Percentiles rank a stretch among this genome's conserved stretches.
Conservation (phyloP, 306 rosid species). For the Amphicarpaea edgeworthii region DNA sequence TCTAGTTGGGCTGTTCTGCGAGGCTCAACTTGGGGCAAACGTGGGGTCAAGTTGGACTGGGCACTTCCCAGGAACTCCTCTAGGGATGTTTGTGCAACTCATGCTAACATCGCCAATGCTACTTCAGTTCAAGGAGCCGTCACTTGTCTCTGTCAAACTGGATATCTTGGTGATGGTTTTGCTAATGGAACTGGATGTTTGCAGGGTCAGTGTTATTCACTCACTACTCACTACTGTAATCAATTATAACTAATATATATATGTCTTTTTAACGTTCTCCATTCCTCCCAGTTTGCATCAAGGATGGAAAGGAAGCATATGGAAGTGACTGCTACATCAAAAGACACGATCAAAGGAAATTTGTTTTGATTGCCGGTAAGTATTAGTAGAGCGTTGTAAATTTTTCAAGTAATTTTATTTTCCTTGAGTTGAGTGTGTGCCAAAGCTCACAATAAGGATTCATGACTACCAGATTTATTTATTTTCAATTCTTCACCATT, state of each 20-base stretch:
- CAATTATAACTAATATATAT: too few relatives aligned
- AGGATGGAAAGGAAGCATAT: conserved; percentile 66
- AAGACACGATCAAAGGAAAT: conserved; percentile 61
- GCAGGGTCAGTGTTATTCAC: conserved; percentile 77
- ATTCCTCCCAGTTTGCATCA: conserved; percentile 73
- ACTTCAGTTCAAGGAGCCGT: conserved; percentile 65
- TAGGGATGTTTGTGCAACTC: conserved; percentile 57
- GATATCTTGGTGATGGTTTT: conserved; percentile 84
- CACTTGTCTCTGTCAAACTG: conserved; percentile 78
- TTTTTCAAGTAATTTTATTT: conserved; percentile 2
- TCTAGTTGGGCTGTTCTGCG: conserved; percentile 83
- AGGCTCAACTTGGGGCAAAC: conserved; percentile 69
- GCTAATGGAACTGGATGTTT: conserved; percentile 82
- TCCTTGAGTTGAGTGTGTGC: background rate
- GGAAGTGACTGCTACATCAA: conserved; percentile 69
- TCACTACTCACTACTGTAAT: too few relatives aligned
- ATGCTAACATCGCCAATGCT: conserved; percentile 67
- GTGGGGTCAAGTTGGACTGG: conserved; percentile 95
- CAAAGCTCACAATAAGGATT: conserved; percentile 5
- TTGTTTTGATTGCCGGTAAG: conserved; percentile 75
- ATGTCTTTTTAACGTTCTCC: conserved; percentile 23
- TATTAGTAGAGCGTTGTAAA: conserved; percentile 3
- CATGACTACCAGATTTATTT: background rate
- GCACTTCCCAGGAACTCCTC: conserved; percentile 75
- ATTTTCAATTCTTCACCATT: background rate